phyloP scores from a whole-genome alignment of 2,329 filamentous ascomycete genomes.

The Cercospora sesami region DNA sequence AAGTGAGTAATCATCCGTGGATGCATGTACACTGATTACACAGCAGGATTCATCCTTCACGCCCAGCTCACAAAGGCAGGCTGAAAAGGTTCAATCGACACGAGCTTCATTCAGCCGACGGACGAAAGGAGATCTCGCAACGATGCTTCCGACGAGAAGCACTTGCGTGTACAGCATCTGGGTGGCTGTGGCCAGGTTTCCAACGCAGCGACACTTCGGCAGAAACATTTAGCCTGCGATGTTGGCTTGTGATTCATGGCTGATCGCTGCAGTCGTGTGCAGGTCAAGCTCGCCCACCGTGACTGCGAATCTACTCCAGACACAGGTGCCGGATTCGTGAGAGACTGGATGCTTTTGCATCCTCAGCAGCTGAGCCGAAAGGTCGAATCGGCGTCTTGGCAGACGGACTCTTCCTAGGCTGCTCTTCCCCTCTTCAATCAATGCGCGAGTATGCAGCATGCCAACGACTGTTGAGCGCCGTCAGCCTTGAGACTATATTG shows the following conservation, averaged over 20 bases:
- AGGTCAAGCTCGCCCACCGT: background rate
- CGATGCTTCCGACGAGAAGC: background rate
- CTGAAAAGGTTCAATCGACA: background rate
- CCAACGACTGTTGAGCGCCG: background rate
- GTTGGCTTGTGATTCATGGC: background rate
- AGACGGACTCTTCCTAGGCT: background rate
- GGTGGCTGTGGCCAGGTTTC: background rate
- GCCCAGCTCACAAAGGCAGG: background rate
- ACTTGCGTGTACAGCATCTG: background rate
- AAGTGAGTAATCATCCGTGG: background rate
- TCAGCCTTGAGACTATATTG: background rate
- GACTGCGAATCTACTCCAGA: background rate
- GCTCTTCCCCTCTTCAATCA: no score
- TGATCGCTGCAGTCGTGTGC: background rate
- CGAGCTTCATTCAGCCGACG: background rate
- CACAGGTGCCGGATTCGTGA: background rate
- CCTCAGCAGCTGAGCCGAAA: background rate
- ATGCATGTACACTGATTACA: background rate
- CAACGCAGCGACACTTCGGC: background rate
- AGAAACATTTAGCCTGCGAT: background rate
- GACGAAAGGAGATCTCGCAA: background rate
- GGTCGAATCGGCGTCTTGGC: background rate
- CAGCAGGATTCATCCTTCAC: background rate
- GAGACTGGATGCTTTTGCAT: background rate
- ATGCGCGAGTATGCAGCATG: background rate